Evolutionary conservation across 371 early-diverging fungal genomes (phyloP).

Genomic region (Dentiscutata heterogama): DNA sequence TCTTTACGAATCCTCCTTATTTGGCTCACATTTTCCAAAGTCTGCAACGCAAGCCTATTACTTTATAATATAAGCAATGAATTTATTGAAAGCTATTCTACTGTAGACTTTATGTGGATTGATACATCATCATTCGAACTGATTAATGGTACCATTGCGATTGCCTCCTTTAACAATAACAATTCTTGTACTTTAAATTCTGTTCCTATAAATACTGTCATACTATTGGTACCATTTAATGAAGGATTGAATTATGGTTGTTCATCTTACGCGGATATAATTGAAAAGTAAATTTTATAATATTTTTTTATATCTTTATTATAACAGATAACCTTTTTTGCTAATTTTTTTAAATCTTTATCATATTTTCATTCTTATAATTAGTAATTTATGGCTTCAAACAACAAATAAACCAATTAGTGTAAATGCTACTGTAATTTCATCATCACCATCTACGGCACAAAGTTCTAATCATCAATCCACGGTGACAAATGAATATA

Average conservation of each 20-base stretch:
- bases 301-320: background rate
- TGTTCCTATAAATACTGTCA: background rate
- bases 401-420: background rate
- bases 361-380: background rate
- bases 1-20: background rate
- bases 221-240: conserved; percentile 13
- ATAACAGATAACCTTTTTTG: background rate
- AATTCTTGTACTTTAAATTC: background rate
- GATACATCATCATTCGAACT: background rate
- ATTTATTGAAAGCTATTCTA: background rate
- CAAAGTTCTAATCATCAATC: background rate
- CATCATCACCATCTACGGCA: background rate
- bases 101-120: background rate
- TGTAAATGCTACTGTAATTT: too few relatives aligned
- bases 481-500: too few relatives aligned
- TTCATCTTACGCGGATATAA: conserved; percentile 1
- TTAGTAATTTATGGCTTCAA: background rate
- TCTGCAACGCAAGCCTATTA: background rate
- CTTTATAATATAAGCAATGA: background rate
- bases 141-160: background rate
- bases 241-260: conserved; percentile 1
- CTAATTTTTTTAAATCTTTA: background rate
- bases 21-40: background rate
- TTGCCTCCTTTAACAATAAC: background rate
- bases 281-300: background rate